Conservation (phyloP, 495 filamentous ascomycete species). For the Bathelium albidoporum region DNA sequence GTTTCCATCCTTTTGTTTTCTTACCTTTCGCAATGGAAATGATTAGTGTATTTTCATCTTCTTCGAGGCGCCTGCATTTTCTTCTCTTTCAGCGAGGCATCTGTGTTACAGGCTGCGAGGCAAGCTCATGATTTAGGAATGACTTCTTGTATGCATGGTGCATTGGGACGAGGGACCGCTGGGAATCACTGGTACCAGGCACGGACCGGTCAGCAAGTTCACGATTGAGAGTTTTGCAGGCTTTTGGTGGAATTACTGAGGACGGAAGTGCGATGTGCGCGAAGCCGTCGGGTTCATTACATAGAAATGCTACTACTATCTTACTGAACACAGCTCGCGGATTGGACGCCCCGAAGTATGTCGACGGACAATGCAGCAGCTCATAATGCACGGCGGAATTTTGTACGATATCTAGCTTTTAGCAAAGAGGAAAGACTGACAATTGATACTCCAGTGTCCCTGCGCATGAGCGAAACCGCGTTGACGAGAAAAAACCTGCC, state of each 20-base stretch:
- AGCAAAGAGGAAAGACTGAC: not conserved
- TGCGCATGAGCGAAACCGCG: too few relatives aligned
- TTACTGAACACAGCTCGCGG: too few relatives aligned
- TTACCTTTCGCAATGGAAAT: not conserved
- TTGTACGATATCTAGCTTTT: not conserved
- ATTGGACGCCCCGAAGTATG: too few relatives aligned
- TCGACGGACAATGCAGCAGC: too few relatives aligned
- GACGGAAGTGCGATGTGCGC: too few relatives aligned
- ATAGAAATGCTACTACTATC: too few relatives aligned
- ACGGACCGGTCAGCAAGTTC: not conserved
- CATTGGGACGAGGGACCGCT: not conserved
- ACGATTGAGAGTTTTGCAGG: not conserved
- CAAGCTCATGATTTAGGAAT: not conserved
- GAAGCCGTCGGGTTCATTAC: too few relatives aligned
- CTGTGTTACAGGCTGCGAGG: not conserved
- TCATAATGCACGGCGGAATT: too few relatives aligned
- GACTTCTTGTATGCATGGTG: not conserved
- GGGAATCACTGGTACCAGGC: not conserved
- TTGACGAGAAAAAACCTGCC: not conserved
- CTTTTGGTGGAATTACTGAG: not conserved
- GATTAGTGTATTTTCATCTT: not conserved
- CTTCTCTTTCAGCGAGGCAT: not conserved
- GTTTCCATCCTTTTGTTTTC: not conserved
- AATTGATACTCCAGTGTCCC: not conserved
- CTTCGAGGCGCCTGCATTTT: not conserved